Conservation (phyloP, 352 stramenopile genomes). For the Globisporangium okanoganense region DNA sequence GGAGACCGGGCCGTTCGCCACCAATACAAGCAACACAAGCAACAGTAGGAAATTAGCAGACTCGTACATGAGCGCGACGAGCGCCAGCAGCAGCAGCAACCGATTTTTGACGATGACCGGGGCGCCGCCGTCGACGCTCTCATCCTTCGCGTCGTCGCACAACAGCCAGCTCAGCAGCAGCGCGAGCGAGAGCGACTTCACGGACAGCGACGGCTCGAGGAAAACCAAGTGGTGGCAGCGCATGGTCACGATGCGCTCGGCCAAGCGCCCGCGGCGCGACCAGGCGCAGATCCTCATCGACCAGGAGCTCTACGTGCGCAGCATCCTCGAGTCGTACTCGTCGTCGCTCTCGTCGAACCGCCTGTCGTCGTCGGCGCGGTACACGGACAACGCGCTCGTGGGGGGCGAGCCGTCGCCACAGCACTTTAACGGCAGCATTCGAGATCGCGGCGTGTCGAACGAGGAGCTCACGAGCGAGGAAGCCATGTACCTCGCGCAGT, state of each 20-base stretch:
- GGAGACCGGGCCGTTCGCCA: background rate
- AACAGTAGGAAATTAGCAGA: conserved; percentile 4
- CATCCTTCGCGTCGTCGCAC: conserved; percentile 17
- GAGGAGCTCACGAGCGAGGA: conserved; percentile 11
- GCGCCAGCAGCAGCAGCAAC: conserved; percentile 7
- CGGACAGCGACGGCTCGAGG: conserved; percentile 15
- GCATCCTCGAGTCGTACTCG: conserved; percentile 70
- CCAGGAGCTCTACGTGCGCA: conserved; percentile 69
- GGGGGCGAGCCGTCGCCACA: conserved; percentile 19
- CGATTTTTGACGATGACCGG: conserved; percentile 9
- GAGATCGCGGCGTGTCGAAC: conserved; percentile 8
- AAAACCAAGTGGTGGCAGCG: conserved; percentile 36
- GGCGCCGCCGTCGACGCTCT: conserved; percentile 13
- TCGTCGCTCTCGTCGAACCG: conserved; percentile 69
- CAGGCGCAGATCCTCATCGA: conserved; percentile 24
- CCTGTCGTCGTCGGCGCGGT: conserved; percentile 30
- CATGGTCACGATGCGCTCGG: conserved; percentile 24
- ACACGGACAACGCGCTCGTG: conserved; percentile 20
- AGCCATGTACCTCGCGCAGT: conserved; percentile 19
- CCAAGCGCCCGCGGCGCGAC: conserved; percentile 17
- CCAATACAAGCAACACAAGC: background rate
- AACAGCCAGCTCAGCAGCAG: conserved; percentile 11
- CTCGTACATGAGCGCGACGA: conserved; percentile 12
- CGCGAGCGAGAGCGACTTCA: conserved; percentile 19
- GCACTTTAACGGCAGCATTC: background rate